Evolutionary conservation across 176 grass and related monocot species (phyloP).

Genomic region (Pharus latifolius): DNA sequence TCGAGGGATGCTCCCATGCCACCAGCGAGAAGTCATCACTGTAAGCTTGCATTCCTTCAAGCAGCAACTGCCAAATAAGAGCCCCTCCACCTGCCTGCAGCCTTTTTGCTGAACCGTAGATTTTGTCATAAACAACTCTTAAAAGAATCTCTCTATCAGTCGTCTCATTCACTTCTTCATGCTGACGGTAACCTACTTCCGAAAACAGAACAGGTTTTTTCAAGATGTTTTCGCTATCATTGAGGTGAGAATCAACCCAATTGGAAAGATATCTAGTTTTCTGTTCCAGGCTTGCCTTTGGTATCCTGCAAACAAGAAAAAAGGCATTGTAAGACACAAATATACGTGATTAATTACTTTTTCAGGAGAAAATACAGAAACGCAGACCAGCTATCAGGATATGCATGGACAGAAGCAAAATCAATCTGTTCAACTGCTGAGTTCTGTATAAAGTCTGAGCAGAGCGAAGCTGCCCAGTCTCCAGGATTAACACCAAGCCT

Average conservation of each 20-base stretch:
- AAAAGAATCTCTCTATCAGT: conserved; percentile 54
- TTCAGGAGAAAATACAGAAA: neutral
- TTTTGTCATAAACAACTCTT: conserved; percentile 75
- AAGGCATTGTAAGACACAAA: too few relatives aligned
- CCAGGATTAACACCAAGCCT: conserved; percentile 61
- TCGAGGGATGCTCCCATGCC: conserved; percentile 36
- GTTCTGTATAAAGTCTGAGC: conserved; percentile 85
- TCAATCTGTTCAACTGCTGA: conserved; percentile 72
- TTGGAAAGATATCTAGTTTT: conserved; percentile 71
- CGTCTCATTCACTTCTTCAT: conserved; percentile 35
- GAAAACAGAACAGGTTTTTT: conserved; percentile 86
- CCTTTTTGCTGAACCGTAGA: conserved; percentile 66
- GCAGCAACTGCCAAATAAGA: conserved; percentile 89
- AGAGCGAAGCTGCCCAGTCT: conserved; percentile 74
- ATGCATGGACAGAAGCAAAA: conserved; percentile 92
- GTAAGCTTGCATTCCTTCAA: conserved; percentile 62
- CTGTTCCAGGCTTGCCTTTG: conserved; percentile 57
- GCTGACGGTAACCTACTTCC: conserved; percentile 57
- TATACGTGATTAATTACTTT: too few relatives aligned
- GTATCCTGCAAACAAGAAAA: conserved; percentile 50
- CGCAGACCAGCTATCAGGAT: conserved; percentile 78
- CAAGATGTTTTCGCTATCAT: conserved; percentile 64
- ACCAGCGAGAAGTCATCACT: conserved; percentile 69
- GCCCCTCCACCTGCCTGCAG: conserved; percentile 59
- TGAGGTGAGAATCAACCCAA: conserved; percentile 83